Evolutionary conservation across 2,329 filamentous ascomycete species (phyloP), one percentile per base, ranked within the genome.

Genomic region (Aspergillus luchuensis): DNA sequence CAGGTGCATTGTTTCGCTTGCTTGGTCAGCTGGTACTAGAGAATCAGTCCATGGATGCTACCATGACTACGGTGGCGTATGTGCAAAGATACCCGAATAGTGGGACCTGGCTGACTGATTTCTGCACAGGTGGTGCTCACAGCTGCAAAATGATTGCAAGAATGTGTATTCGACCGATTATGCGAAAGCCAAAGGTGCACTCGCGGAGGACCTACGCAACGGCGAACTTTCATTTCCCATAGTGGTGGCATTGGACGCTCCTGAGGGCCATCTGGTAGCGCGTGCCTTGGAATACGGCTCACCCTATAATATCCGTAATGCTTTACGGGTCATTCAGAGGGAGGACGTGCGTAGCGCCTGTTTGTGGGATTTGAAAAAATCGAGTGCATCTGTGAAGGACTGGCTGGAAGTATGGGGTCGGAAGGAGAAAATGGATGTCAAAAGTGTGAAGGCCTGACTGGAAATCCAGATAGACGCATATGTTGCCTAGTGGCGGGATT

Each of bases 371-470:
- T 28, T 68, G n/a, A 60, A 64, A 19, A 47, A 38, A 8, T 62
- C 62, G 2, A 43, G 54, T n/a, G 19, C 53, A 2, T 56, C 61
- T 2, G 50, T 67, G 8, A 39, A 66, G 48, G 62, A 65, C 5
- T 67, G 63, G 62, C 68, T 56, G 68, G 71, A 41, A 60, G 69
- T 59, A 63, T 73, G 64, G 74, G 68, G 58, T 10, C 56, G 63
- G 28, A 60, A 65, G 4, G 65, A 69, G 36, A 69, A 66, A 17
- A 60, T 68, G 58, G 62, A 68, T 38, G 25, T 62, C 15, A 64
- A 59, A 21, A 62, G 56, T 17, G 17, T 25, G 23, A 28, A 58
- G 45, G 30, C 33, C 0, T 36, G 2, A 6, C 5, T 11, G 33
- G 33, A 5, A 2, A 2, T 36, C 2, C 11, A 36, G 30, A 36